These are phyloP conservation scores for Tylopilus intermedius DNA, from an alignment of 768 basidiomycete species.

Conservation along the genomic window DNA sequence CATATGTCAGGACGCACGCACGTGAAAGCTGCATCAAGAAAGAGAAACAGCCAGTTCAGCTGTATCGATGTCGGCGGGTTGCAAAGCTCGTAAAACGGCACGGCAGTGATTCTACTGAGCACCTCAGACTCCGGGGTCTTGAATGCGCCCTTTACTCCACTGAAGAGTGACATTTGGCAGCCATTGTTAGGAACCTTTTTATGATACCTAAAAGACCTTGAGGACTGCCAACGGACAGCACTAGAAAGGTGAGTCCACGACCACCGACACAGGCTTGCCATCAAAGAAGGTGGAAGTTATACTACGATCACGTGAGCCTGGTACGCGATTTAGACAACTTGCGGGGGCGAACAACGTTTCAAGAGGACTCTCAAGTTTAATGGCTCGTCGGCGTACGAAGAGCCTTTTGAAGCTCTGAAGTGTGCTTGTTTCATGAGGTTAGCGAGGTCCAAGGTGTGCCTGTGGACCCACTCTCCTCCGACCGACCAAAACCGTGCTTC, in stretches of 20 bases:
- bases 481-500: neutral
- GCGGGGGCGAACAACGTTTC: no score
- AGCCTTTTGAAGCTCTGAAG: no score
- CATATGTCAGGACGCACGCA: slow-evolving; percentile 10
- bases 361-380: no score
- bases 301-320: neutral
- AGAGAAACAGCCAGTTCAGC: slow-evolving; percentile 26
- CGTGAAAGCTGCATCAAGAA: slow-evolving; percentile 30
- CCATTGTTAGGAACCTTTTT: neutral
- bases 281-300: neutral
- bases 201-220: neutral
- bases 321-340: no score
- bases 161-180: slow-evolving; percentile 17
- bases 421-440: no score
- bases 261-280: slow-evolving; percentile 11
- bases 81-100: slow-evolving; percentile 26
- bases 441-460: no score
- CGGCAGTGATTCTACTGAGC: slow-evolving; percentile 15
- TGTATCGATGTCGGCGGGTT: slow-evolving; percentile 17
- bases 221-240: neutral
- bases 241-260: slow-evolving; percentile 7
- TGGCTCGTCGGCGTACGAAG: neutral
- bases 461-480: neutral
- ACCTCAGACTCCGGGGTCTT: slow-evolving; percentile 14
- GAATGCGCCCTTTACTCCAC: slow-evolving; percentile 1